Evolutionary conservation across 2,329 filamentous ascomycete genomes (phyloP).

Genomic region (Nakataea oryzae): DNA sequence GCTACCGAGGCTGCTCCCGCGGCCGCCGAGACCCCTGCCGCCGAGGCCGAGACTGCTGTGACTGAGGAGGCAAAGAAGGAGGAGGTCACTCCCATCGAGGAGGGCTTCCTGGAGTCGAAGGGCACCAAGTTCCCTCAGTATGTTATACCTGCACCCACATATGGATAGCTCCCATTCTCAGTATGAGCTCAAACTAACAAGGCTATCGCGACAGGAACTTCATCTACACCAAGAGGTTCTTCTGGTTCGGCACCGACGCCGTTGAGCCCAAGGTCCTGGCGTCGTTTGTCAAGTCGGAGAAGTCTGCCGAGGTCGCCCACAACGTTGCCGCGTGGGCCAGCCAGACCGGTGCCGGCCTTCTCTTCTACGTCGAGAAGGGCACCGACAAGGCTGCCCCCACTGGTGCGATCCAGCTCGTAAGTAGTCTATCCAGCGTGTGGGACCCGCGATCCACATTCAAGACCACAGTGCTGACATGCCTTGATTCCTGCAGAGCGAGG

Average conservation of each 20-base stretch:
- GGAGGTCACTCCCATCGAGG: conserved; percentile 47
- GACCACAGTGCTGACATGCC: conserved; percentile 16
- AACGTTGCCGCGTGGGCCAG: conserved; percentile 79
- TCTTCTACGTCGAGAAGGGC: conserved; percentile 80
- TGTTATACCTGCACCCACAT: conserved; percentile 22
- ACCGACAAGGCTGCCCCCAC: conserved; percentile 72
- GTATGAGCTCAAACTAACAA: neutral
- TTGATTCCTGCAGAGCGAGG: conserved; percentile 35
- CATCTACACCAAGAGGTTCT: conserved; percentile 85
- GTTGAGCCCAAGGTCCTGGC: conserved; percentile 64
- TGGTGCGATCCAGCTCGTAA: conserved; percentile 77
- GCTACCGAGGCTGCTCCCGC: conserved; percentile 24
- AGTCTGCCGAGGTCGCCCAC: conserved; percentile 65
- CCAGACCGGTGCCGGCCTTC: conserved; percentile 88
- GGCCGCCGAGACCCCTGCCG: conserved; percentile 29
- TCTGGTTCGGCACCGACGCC: conserved; percentile 71
- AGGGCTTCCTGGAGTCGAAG: conserved; percentile 85
- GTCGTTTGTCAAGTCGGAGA: conserved; percentile 79
- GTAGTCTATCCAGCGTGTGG: conserved; percentile 25
- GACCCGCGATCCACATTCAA: neutral
- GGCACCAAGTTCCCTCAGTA: conserved; percentile 80
- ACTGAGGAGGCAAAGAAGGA: conserved; percentile 29
- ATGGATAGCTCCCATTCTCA: neutral
- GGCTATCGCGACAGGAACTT: conserved; percentile 53
- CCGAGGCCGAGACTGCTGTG: conserved; percentile 21